These are phyloP conservation scores for Spathaspora jeffriesii DNA, from an alignment of 1,139 yeast species.

Conservation along the genomic window DNA sequence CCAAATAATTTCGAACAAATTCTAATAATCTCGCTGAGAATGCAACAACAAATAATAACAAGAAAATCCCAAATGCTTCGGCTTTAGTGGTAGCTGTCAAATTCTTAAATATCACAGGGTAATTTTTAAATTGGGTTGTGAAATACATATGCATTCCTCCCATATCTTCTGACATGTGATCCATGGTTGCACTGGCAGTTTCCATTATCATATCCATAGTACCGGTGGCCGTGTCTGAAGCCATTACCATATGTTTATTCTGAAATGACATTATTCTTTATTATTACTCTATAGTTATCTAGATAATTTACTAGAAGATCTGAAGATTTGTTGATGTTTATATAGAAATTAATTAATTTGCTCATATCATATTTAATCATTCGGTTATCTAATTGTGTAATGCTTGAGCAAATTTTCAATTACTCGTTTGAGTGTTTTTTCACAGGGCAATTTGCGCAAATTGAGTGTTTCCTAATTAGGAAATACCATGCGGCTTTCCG, in stretches of 20 bases:
- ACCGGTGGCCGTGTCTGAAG: constrained; percentile 7
- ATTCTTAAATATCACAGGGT: constrained; percentile 62
- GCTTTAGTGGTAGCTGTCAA: constrained; percentile 55
- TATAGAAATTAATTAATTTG: neutral
- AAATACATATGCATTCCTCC: constrained; percentile 57
- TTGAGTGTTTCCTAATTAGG: constrained; percentile 5
- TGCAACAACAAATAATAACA: constrained; percentile 57
- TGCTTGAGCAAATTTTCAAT: neutral
- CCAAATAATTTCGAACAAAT: constrained; percentile 61
- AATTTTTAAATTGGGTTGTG: constrained; percentile 47
- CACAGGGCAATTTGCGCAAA: constrained; percentile 2
- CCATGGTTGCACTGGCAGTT: constrained; percentile 10
- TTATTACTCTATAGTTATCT: neutral
- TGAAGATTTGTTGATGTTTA: neutral
- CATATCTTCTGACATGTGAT: constrained; percentile 16
- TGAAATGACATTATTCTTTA: constrained; percentile 1
- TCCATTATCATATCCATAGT: constrained; percentile 17
- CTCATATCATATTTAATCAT: neutral
- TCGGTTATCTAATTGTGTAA: neutral
- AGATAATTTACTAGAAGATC: neutral
- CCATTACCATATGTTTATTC: constrained; percentile 4
- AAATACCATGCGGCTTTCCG: neutral
- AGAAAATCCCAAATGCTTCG: constrained; percentile 72
- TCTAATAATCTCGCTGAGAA: constrained; percentile 59
- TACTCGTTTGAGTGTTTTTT: neutral